Base-by-base conservation (phyloP, 2,329 filamentous ascomycete species). In the Penicillium sp. region DNA sequence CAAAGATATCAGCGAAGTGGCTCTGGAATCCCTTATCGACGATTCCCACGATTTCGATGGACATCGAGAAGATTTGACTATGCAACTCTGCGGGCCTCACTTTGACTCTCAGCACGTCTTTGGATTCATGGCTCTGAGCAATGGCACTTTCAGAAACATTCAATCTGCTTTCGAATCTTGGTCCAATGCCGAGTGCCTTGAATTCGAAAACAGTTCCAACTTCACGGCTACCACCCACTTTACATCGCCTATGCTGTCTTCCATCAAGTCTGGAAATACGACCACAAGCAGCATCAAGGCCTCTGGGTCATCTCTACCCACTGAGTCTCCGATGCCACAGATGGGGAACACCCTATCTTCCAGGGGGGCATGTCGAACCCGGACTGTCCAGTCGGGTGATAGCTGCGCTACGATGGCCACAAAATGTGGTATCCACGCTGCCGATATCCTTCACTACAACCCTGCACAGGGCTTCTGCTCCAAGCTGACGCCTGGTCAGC, bases 361-460 rank as follows among this genome's bases (percentile, higher is more conserved):
- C n/a, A 47, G 32, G 32, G 45, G 1, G 14, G 32, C 24, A 31
- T 47, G 45, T 14, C 5, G 14, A 18, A 41, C 24, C 2, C 9
- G 31, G 24, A 29, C 16, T 5, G 34, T 40, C 45, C 24, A 40
- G 7, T 3, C 11, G 3, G n/a, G 22, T 22, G 45, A 48, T 31
- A 48, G 21, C 22, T 48, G 24, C 21, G 45, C 53, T 0, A 54
- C 68, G 0, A 61, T 81, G 0, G 75, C 75, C 0, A 49, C 56
- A 3, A 65, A 65, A 21, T 80, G 77, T 45, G 69, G 71, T 2
- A 72, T 80, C n/a, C 70, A 68, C 0, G 54, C 55, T 3, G 40
- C 55, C 11, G 67, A 79, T 44, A 74, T 79, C 45, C 66, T 59
- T n/a, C 71, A 72, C 42, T 76, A 70, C 58, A 79, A 80, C 54